Percentiles rank a stretch among this genome's conserved stretches.
These are phyloP conservation scores for Xerocomellus amylosporus DNA, from an alignment of 768 basidiomycete species.

Conservation along the genomic window DNA sequence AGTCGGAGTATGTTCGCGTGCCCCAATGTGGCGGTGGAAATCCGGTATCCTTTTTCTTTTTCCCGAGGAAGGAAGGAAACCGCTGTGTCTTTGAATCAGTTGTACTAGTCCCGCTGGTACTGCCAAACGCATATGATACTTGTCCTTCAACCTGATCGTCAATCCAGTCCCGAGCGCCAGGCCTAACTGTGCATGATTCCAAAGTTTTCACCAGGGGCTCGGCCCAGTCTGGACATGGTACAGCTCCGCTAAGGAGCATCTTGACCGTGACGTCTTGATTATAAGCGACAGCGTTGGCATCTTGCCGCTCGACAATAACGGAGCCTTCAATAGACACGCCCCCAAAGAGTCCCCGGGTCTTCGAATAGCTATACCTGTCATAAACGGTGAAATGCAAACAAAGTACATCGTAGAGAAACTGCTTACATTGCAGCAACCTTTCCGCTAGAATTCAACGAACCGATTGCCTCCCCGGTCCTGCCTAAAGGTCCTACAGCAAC, in stretches of 20 bases:
- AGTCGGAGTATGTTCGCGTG: slow-evolving; percentile 43
- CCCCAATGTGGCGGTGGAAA: slow-evolving; percentile 74
- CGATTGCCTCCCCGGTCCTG: slow-evolving; percentile 88
- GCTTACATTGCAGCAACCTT: slow-evolving; percentile 87
- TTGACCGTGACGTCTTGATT: slow-evolving; percentile 67
- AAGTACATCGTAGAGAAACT: background rate
- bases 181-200: slow-evolving; percentile 66
- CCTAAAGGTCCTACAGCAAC: slow-evolving; percentile 89
- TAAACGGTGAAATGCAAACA: background rate
- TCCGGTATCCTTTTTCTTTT: slow-evolving; percentile 46
- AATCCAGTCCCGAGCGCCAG: slow-evolving; percentile 68
- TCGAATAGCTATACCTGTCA: slow-evolving; percentile 82
- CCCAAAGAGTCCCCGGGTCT: slow-evolving; percentile 91
- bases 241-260: slow-evolving; percentile 73
- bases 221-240: slow-evolving; percentile 80
- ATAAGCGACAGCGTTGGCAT: slow-evolving; percentile 87
- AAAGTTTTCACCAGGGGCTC: slow-evolving; percentile 69
- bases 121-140: slow-evolving; percentile 54
- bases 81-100: slow-evolving; percentile 38
- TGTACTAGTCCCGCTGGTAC: background rate
- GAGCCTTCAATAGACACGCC: slow-evolving; percentile 88
- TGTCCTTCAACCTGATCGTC: slow-evolving; percentile 43
- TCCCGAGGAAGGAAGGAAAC: slow-evolving; percentile 30
- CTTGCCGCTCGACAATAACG: slow-evolving; percentile 90
- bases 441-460: slow-evolving; percentile 78